Conservation (phyloP, 805 yeast species). For the Zygoascus ofunaensis region DNA sequence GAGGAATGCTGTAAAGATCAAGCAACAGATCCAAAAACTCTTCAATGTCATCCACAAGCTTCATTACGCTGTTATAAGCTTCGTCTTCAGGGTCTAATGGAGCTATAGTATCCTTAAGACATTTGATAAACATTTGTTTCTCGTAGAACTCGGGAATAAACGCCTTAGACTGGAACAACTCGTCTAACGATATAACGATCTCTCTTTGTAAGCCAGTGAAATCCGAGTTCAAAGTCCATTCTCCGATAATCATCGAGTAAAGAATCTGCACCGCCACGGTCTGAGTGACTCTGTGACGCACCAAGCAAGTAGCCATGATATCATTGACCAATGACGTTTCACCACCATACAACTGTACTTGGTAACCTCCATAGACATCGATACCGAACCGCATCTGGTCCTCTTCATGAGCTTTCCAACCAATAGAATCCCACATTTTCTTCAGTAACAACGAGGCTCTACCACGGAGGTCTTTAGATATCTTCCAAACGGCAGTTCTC, state of each 20-base stretch:
- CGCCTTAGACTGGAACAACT: conserved; percentile 46
- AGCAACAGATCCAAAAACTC: conserved; percentile 56
- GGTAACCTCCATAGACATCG: conserved; percentile 58
- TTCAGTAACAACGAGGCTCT: conserved; percentile 47
- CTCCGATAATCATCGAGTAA: conserved; percentile 65
- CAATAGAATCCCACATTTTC: conserved; percentile 66
- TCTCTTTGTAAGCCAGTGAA: conserved; percentile 54
- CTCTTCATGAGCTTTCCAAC: conserved; percentile 49
- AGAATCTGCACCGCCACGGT: conserved; percentile 54
- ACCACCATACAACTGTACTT: conserved; percentile 45
- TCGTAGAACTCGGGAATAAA: conserved; percentile 50
- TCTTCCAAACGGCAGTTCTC: conserved; percentile 54
- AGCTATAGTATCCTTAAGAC: conserved; percentile 41
- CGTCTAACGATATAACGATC: conserved; percentile 54
- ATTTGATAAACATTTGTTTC: conserved; percentile 44
- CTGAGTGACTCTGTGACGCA: conserved; percentile 52
- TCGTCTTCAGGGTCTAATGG: conserved; percentile 54
- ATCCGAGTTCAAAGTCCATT: conserved; percentile 49
- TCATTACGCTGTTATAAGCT: conserved; percentile 47
- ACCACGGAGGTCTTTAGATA: conserved; percentile 55
- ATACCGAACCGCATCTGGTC: conserved; percentile 52
- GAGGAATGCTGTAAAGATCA: conserved; percentile 66
- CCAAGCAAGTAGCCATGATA: conserved; percentile 58
- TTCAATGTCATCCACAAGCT: conserved; percentile 32
- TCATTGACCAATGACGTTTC: conserved; percentile 56